Percentiles rank a stretch among this genome's conserved stretches.
Conservation (phyloP, 73 alveolate species). For the Paramecium pentaurelia region DNA sequence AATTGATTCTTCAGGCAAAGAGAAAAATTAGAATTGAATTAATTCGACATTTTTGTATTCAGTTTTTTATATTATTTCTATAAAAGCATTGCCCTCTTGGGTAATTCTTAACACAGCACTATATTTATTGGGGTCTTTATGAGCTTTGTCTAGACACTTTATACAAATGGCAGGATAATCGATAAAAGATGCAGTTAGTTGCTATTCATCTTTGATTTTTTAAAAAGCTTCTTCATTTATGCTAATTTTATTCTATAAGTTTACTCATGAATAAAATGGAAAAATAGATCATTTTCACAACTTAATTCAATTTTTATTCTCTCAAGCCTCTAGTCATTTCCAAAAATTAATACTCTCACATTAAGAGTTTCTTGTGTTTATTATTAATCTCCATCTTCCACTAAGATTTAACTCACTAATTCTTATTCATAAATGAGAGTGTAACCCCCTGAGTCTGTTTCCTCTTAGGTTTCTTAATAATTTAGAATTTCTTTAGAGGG, state of each 20-base stretch:
- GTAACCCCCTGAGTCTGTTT: background rate
- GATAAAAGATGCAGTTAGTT: conserved; percentile 32
- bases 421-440: background rate
- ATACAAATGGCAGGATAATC: conserved; percentile 64
- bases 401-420: background rate
- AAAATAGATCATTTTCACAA: conserved; percentile 54
- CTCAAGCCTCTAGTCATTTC: conserved; percentile 13
- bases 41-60: conserved; percentile 57
- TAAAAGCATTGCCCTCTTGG: conserved; percentile 26
- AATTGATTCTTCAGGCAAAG: conserved; percentile 33
- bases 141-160: conserved; percentile 53
- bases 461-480: background rate
- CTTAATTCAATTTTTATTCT: conserved; percentile 45
- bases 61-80: conserved; percentile 46
- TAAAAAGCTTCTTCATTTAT: background rate
- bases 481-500: background rate
- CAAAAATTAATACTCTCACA: conserved; percentile 14
- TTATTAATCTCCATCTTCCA: background rate
- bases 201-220: conserved; percentile 36
- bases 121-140: conserved; percentile 33
- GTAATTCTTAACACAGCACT: background rate
- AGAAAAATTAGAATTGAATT: conserved; percentile 36
- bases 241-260: background rate
- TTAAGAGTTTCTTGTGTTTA: background rate
- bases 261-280: conserved; percentile 56